Percentiles rank a stretch among this genome's conserved stretches.
These are phyloP conservation scores for Sphagnum tenellum DNA, from an alignment of 225 moss, liverwort and hornwort species.

Conservation along the genomic window DNA sequence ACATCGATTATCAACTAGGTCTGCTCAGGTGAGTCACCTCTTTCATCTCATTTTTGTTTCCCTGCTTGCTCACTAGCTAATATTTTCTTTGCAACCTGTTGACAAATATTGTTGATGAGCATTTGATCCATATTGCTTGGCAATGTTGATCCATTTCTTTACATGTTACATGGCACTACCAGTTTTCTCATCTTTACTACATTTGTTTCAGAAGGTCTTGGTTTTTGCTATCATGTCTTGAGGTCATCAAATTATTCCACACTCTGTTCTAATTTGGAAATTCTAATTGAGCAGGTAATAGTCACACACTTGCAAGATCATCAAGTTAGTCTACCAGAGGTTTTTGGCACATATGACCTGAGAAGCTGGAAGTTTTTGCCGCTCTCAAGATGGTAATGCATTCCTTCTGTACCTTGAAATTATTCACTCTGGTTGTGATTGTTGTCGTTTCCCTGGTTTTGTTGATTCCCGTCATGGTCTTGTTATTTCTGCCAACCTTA, in stretches of 20 bases:
- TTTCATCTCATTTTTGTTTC: too few species aligned
- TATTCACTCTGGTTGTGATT: too few species aligned
- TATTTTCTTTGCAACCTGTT: background rate
- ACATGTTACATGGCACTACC: too few species aligned
- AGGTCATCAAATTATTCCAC: too few species aligned
- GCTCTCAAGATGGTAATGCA: slow-evolving; percentile 23
- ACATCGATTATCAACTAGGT: slow-evolving; percentile 23
- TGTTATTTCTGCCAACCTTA: too few species aligned
- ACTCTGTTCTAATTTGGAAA: too few species aligned
- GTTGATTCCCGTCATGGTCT: too few species aligned
- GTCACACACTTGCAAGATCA: slow-evolving; percentile 39
- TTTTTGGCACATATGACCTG: slow-evolving; percentile 65
- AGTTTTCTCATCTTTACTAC: background rate
- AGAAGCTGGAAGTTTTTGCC: slow-evolving; percentile 62
- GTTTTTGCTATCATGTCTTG: too few species aligned
- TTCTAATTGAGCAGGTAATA: slow-evolving; percentile 31
- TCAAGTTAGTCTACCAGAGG: slow-evolving; percentile 40
- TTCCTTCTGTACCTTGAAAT: background rate
- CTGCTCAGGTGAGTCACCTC: slow-evolving; percentile 15
- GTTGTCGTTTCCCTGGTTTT: too few species aligned
- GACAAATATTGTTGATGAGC: background rate
- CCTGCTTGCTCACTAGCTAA: too few species aligned
- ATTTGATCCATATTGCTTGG: background rate
- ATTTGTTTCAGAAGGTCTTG: background rate
- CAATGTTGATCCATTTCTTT: background rate